These are phyloP conservation scores for Suillus americanus DNA, from an alignment of 768 basidiomycete species.

Conservation along the genomic window DNA sequence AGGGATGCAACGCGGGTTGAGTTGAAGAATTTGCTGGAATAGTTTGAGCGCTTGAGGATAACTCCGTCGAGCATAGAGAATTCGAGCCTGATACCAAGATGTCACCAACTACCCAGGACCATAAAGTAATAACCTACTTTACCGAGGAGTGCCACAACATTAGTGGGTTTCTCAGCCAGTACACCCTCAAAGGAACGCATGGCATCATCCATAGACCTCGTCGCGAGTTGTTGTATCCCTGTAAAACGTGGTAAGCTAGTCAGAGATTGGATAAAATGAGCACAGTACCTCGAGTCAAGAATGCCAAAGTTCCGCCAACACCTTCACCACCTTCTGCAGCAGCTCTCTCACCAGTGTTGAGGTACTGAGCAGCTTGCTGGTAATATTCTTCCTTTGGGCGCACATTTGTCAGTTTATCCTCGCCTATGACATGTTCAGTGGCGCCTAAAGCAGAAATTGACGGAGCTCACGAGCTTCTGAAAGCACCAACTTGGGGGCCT, in stretches of 20 bases:
- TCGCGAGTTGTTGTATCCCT: constrained; percentile 85
- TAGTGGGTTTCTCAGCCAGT: constrained; percentile 75
- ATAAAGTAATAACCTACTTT: constrained; percentile 51
- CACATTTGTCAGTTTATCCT: constrained; percentile 59
- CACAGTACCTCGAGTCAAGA: constrained; percentile 61
- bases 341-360: constrained; percentile 60
- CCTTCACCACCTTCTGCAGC: constrained; percentile 60
- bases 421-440: constrained; percentile 40
- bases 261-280: constrained; percentile 8
- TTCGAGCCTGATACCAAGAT: constrained; percentile 59
- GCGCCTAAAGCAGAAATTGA: constrained; percentile 13
- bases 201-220: constrained; percentile 80
- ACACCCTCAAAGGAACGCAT: constrained; percentile 80
- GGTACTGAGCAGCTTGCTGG: constrained; percentile 63
- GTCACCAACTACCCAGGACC: constrained; percentile 1
- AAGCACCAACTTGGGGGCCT: constrained; percentile 80
- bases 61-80: constrained; percentile 77
- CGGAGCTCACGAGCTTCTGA: constrained; percentile 63
- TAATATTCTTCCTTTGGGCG: constrained; percentile 69
- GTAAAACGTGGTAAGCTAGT: constrained; percentile 4
- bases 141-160: constrained; percentile 84
- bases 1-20: constrained; percentile 77
- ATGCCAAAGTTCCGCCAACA: constrained; percentile 54
- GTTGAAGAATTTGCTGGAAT: constrained; percentile 82
- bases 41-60: constrained; percentile 77